Conservation (phyloP, 345 rosid genomes). For the Aquilaria sinensis region DNA sequence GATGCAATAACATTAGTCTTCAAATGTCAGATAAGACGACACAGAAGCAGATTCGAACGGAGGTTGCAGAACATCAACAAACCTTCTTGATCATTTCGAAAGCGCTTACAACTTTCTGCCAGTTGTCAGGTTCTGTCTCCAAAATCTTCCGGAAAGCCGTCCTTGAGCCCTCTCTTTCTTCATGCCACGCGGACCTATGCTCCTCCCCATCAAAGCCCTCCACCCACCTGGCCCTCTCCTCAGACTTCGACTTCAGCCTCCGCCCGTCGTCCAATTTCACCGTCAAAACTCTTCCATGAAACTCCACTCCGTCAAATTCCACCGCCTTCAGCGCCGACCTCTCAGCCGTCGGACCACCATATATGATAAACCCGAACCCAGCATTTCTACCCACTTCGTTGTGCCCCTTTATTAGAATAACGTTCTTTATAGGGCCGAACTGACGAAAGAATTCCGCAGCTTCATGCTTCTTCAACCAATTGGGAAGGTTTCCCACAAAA, state of each 20-base stretch:
- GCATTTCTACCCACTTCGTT: conserved; percentile 60
- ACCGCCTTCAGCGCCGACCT: conserved; percentile 74
- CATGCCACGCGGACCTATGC: conserved; percentile 70
- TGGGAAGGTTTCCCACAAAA: conserved; percentile 81
- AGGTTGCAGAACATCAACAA: background rate
- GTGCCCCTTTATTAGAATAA: conserved; percentile 64
- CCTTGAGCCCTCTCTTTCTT: conserved; percentile 64
- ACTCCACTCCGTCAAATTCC: conserved; percentile 88
- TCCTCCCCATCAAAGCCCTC: conserved; percentile 39
- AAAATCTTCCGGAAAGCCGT: conserved; percentile 44
- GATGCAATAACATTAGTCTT: no score
- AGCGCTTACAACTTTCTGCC: conserved; percentile 87
- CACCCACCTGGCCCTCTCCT: conserved; percentile 65
- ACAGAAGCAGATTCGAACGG: background rate
- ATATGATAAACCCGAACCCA: conserved; percentile 84
- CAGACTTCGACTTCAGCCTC: conserved; percentile 55
- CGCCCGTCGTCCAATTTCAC: conserved; percentile 89
- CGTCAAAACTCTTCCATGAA: conserved; percentile 81
- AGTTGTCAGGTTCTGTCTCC: conserved; percentile 70
- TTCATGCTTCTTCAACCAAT: conserved; percentile 78
- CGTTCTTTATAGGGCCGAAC: conserved; percentile 74
- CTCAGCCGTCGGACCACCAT: conserved; percentile 40
- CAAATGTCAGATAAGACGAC: background rate
- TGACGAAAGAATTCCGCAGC: conserved; percentile 70
- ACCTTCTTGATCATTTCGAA: conserved; percentile 89